Percentiles rank a stretch among this genome's conserved stretches.
phyloP scores from a whole-genome alignment of 2,329 filamentous ascomycete species.

The Talaromyces pinophilus region DNA sequence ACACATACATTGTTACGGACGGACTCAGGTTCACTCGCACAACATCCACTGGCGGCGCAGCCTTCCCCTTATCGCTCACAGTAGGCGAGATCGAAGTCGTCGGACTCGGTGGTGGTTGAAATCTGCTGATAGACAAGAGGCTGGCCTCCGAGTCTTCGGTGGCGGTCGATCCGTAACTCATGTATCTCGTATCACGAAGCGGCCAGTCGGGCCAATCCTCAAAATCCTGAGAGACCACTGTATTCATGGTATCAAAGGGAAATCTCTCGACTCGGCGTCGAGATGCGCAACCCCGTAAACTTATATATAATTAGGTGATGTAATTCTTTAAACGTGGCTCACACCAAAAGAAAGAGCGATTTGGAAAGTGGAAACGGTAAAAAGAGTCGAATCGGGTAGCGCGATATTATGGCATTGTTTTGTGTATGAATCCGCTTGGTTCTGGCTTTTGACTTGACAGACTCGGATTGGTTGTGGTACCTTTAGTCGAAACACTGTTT shows the following conservation, averaged over 20 bases:
- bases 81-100: constrained; percentile 29
- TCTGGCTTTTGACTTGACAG: not conserved
- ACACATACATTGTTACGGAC: constrained; percentile 38
- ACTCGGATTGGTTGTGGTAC: not conserved
- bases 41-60: constrained; percentile 30
- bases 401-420: constrained; percentile 6
- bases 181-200: constrained; percentile 30
- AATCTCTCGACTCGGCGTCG: not conserved
- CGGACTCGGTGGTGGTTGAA: constrained; percentile 33
- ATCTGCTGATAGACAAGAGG: constrained; percentile 31
- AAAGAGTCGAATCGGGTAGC: constrained; percentile 2
- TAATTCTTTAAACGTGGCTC: constrained; percentile 3
- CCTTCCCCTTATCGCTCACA: constrained; percentile 26
- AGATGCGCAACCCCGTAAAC: not conserved
- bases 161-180: constrained; percentile 30
- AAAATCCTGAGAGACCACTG: constrained; percentile 26
- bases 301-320: constrained; percentile 5
- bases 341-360: not conserved
- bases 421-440: not conserved
- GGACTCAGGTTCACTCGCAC: constrained; percentile 35
- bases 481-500: not conserved
- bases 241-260: constrained; percentile 25
- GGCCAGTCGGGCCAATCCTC: constrained; percentile 36
- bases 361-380: not conserved
- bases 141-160: constrained; percentile 36